These are phyloP conservation scores for Pterothamnion heteromorphum DNA, from an alignment of 31 red algal species.

Conservation along the genomic window DNA sequence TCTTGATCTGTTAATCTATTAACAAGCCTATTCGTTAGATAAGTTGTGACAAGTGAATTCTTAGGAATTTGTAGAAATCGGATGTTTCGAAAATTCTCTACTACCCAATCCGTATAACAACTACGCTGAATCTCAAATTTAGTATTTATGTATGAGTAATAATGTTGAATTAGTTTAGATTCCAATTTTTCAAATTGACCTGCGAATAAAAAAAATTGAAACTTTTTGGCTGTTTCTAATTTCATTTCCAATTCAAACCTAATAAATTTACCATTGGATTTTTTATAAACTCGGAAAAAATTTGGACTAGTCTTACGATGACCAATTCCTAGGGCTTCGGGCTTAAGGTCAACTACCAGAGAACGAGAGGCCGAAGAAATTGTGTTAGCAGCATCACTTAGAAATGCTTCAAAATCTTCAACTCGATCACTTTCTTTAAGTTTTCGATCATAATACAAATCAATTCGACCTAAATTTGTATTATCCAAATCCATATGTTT, in stretches of 20 bases:
- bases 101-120: neutral
- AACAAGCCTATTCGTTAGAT: too few relatives aligned
- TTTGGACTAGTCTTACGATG: neutral
- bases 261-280: conserved; percentile 18
- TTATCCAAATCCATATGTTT: neutral
- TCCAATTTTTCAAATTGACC: conserved; percentile 34
- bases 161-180: neutral
- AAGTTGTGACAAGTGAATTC: too few relatives aligned
- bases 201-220: conserved; percentile 17
- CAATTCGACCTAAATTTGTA: conserved; percentile 25
- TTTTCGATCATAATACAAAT: conserved; percentile 36
- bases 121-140: neutral
- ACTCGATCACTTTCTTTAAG: conserved; percentile 1
- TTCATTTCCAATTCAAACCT: conserved; percentile 18
- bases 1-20: too few relatives aligned
- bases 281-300: conserved; percentile 13
- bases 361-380: too few relatives aligned
- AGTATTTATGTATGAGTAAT: neutral
- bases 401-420: conserved; percentile 3
- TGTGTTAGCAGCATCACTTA: too few relatives aligned
- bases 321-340: too few relatives aligned
- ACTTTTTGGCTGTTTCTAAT: neutral
- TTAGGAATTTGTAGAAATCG: too few relatives aligned
- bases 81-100: too few relatives aligned
- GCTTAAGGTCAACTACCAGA: too few relatives aligned